phyloP scores from a whole-genome alignment of 2,329 filamentous ascomycete genomes.

The Xylaria sp. region DNA sequence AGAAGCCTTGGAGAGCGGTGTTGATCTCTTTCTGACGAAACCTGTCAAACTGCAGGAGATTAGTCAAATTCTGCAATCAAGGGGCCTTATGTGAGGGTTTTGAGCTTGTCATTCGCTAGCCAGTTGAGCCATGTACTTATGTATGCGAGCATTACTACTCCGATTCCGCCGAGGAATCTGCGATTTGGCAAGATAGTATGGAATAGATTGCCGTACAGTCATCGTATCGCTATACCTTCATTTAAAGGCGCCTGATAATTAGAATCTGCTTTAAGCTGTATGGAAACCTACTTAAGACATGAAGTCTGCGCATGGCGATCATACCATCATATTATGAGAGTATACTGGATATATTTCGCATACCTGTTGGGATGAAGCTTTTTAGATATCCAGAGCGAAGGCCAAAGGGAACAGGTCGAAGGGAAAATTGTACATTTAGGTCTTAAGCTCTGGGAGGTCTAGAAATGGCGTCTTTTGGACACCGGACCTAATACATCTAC shows the following conservation, averaged over 20 bases:
- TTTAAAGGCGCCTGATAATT: not conserved
- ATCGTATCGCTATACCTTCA: not conserved
- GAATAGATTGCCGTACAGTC: constrained; percentile 1
- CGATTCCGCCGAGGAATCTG: not conserved
- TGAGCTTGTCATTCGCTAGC: not conserved
- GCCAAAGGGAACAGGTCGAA: too few relatives aligned
- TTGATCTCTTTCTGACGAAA: constrained; percentile 61
- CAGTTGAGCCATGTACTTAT: not conserved
- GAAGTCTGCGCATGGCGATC: too few relatives aligned
- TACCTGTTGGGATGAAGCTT: too few relatives aligned
- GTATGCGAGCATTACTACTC: not conserved
- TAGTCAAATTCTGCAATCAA: constrained; percentile 27
- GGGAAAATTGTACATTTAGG: too few relatives aligned
- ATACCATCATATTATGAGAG: too few relatives aligned
- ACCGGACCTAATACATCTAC: too few relatives aligned
- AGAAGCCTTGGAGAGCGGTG: constrained; percentile 58
- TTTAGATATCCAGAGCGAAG: too few relatives aligned
- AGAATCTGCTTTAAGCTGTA: not conserved
- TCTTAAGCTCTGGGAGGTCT: too few relatives aligned
- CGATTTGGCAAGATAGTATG: not conserved
- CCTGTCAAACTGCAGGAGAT: constrained; percentile 55
- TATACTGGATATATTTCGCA: too few relatives aligned
- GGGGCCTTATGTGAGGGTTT: constrained; percentile 18
- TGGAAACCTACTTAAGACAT: too few relatives aligned
- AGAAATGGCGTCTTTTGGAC: too few relatives aligned